Evolutionary conservation across 2,329 filamentous ascomycete genomes (phyloP), one percentile per base, ranked within the genome.

Genomic region (Sclerotinia sclerotiorum): DNA sequence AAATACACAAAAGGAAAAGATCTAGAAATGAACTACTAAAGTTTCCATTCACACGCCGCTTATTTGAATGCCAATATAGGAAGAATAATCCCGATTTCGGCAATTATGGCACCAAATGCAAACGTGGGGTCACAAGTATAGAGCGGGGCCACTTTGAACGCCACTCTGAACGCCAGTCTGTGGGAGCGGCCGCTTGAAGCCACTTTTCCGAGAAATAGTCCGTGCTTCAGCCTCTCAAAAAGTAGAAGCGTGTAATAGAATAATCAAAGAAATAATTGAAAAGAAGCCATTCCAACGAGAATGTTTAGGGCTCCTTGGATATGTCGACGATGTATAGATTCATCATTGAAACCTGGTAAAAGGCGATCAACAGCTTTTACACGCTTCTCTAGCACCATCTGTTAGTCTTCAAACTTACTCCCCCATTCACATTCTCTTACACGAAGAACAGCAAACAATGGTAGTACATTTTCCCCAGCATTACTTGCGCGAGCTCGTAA

Each of bases 401-500:
- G 82, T 84, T 76, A 70, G 76, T 72, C 39, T 51, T 72, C 67
- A 68, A 57, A 48, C 15, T 42, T 56, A 54, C 65, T 27, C 39
- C 46, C 68, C 52, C 61, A n/a, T 49, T 39, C 58, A 68, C 69
- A 63, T 49, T 55, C 71, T 72, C 63, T 65, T 27, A 71, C 65
- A 69, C 61, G 48, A 52, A 69, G 63, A n/a, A 69, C 71, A 71
- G 71, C 76, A 63, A 74, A 72, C 61, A 73, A 76, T 73, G 65
- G 46, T 55, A 75, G 74, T 48, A 73, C 76, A 61, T 74, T 79
- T 66, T 84, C 86, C 0, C 80, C 82, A 13, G 83, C 83, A 54
- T 83, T 91, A 65, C 82, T 91, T 68, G 81, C 84, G 54, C 85
- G 88, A 70, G 88, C 88, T 11, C 82, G 83, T 44, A 81, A 81